phyloP scores from a whole-genome alignment of 371 early-diverging fungal genomes.

The Apophysomyces elegans region DNA sequence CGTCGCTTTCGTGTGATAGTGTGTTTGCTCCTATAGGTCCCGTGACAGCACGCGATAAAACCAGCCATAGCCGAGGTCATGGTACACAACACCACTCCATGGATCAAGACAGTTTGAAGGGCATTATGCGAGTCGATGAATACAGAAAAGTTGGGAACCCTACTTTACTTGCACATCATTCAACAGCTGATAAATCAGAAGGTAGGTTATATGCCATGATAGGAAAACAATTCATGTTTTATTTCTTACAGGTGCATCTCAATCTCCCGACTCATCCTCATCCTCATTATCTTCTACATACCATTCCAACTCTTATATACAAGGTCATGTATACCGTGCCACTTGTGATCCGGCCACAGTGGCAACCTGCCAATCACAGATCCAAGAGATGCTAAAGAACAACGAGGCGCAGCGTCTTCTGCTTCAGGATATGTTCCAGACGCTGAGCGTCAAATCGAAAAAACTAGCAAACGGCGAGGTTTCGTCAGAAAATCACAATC shows the following conservation, averaged over 20 bases:
- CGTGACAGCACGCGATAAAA: background rate
- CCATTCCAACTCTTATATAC: background rate
- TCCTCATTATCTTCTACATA: slow-evolving; percentile 9
- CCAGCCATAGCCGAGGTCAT: background rate
- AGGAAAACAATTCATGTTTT: background rate
- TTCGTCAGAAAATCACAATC: background rate
- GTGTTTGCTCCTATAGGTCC: background rate
- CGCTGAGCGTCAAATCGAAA: slow-evolving; percentile 4
- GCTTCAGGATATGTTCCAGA: slow-evolving; percentile 25
- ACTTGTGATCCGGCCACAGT: slow-evolving; percentile 12
- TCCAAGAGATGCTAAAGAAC: slow-evolving; percentile 39
- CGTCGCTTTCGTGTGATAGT: background rate
- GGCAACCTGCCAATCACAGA: slow-evolving; percentile 24
- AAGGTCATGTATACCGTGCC: background rate
- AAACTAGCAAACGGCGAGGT: background rate
- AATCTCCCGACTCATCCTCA: background rate
- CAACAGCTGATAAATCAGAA: background rate
- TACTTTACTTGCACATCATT: background rate
- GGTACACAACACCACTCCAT: background rate
- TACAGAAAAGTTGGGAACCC: background rate
- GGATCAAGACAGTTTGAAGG: background rate
- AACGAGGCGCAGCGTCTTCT: slow-evolving; percentile 40
- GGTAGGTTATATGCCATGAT: background rate
- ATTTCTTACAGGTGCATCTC: background rate
- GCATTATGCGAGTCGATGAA: background rate